Evolutionary conservation across 768 basidiomycete species (phyloP), one percentile per base, ranked within the genome.

Genomic region (Boletus reticulatus): DNA sequence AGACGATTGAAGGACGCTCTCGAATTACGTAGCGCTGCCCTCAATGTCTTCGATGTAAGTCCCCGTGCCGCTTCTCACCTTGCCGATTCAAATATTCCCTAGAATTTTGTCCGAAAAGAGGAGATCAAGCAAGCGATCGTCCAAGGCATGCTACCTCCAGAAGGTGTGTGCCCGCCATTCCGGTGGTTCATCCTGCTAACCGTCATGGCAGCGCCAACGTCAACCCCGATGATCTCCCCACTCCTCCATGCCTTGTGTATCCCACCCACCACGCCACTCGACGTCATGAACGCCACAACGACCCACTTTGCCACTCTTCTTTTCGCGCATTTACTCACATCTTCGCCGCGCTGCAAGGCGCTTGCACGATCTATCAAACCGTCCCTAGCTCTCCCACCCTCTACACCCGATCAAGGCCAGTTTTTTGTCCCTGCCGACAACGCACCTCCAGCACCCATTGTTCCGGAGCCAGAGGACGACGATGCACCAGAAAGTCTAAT

Each of bases 391-490:
- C 29, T 66, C 14, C 16, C 72, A 56, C 44, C 75, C 11, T 66
- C 74, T 12, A 48, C 71, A 6, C 67, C 72, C 13, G 61, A 55
- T 24, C 63, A 68, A 43, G 76, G 80, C 7, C 72, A 71, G 22
- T 88, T 90, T 70, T 92, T 92, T 65, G 84, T 92, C 19, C 90
- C 90, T 4, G 89, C 90, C 2, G 91, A 92, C 60, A 79, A 80
- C 17, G 65, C 73, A 20, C 76, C 77, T 1, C 64, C 74, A 20
- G 64, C 70, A 12, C 60, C 69, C n/a, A 60, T 69, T 37, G 66
- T 58, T 27, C 62, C 70, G 14, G 75, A 73, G 11, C 63, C 71
- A 20, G 81, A 83, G 9, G 83, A 84, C 43, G 84, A 89, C 48
- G 85, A 85, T 31, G 78, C 73, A 24, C 83, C 84, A 19, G 87